A percentile compares a stretch with the other conserved stretches of the same genome.
Evolutionary conservation across 2,329 filamentous ascomycete genomes (phyloP).

Genomic region (Xylariaceae sp.): DNA sequence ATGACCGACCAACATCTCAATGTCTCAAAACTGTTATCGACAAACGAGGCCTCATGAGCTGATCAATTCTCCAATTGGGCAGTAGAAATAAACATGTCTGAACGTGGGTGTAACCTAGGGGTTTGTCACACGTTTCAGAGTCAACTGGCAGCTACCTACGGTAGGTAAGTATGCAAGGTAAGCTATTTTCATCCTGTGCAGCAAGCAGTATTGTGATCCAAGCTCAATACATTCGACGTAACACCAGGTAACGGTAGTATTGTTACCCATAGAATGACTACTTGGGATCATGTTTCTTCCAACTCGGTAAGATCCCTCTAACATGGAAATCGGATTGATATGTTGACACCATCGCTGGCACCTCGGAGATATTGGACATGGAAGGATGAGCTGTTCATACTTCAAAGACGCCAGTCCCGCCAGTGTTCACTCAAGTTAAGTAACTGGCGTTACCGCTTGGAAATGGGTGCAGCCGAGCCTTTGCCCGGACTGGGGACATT

Average conservation of each 20-base stretch:
- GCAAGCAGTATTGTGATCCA: not conserved
- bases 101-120: slow-evolving; percentile 4
- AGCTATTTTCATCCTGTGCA: slow-evolving; percentile 5
- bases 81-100: slow-evolving; percentile 8
- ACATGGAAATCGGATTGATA: not conserved
- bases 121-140: slow-evolving; percentile 14
- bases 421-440: not conserved
- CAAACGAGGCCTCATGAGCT: slow-evolving; percentile 1
- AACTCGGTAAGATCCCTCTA: not conserved
- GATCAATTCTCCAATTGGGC: slow-evolving; percentile 11
- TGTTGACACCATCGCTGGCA: too few relatives aligned
- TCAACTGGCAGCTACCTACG: slow-evolving; percentile 3
- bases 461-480: slow-evolving; percentile 8
- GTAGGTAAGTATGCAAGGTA: not conserved
- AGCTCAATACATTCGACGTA: too few relatives aligned
- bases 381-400: too few relatives aligned
- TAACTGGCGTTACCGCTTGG: slow-evolving; percentile 5
- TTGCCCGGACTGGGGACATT: slow-evolving; percentile 14
- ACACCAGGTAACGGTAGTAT: too few relatives aligned
- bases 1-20: too few relatives aligned
- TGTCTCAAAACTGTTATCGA: slow-evolving; percentile 7
- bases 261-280: too few relatives aligned
- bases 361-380: too few relatives aligned
- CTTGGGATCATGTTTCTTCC: too few relatives aligned
- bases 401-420: too few relatives aligned